A percentile compares a stretch with the other conserved stretches of the same genome.
phyloP scores from a whole-genome alignment of 192 early-diverging fungal species.

The Phlyctochytrium arcticum region DNA sequence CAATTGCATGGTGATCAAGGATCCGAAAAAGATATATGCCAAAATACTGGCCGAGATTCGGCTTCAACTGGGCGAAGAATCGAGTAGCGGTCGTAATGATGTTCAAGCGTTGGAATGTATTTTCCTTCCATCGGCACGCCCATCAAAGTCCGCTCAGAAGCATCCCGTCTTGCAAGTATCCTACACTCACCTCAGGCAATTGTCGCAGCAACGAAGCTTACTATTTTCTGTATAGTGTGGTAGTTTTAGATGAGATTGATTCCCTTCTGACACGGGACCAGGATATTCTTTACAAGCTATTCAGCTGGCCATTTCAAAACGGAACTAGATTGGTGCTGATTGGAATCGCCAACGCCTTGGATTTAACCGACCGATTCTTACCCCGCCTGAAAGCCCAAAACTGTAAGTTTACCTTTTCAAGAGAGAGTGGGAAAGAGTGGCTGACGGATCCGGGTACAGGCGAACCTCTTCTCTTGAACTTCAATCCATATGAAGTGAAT shows the following conservation, averaged over 20 bases:
- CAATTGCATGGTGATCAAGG: conserved; percentile 84
- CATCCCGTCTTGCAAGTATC: not conserved
- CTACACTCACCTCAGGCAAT: no score
- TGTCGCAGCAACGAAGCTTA: not conserved
- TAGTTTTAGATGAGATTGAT: conserved; percentile 94
- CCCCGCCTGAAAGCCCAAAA: conserved; percentile 80
- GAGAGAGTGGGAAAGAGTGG: not conserved
- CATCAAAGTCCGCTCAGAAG: no score
- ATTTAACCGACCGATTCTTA: conserved; percentile 83
- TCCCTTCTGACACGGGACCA: conserved; percentile 74
- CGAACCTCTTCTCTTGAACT: conserved; percentile 76
- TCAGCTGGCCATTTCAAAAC: conserved; percentile 66
- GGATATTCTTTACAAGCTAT: conserved; percentile 83
- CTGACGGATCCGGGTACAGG: conserved; percentile 24
- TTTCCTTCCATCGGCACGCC: conserved; percentile 27
- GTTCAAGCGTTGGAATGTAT: conserved; percentile 52
- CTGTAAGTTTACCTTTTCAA: conserved; percentile 46
- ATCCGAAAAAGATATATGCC: conserved; percentile 64
- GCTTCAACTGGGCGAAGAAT: conserved; percentile 5
- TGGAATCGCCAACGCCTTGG: conserved; percentile 92
- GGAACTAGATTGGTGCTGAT: conserved; percentile 70
- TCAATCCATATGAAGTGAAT: conserved; percentile 78
- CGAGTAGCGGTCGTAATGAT: conserved; percentile 41
- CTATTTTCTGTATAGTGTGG: conserved; percentile 45
- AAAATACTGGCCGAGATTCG: conserved; percentile 59